Evolutionary conservation across 2,329 filamentous ascomycete species (phyloP).

Genomic region (Stachybotrys chartarum): DNA sequence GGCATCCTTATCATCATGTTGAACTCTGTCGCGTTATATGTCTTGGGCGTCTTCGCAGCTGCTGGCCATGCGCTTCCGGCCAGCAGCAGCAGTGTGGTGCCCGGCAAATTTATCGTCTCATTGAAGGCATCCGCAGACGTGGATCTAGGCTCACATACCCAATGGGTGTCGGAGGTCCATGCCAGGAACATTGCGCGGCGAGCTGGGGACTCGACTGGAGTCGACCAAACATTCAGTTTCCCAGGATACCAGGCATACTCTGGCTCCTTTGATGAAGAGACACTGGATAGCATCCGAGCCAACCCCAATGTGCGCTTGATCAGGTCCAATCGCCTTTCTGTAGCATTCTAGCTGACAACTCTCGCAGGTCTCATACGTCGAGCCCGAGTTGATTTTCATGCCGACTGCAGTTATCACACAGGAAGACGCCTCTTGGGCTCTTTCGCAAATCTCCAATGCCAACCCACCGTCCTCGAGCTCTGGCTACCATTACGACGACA

Average conservation of each 20-base stretch:
- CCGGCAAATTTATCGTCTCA: constrained; percentile 1
- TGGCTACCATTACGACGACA: background rate
- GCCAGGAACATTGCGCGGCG: constrained; percentile 2
- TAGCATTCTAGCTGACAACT: background rate
- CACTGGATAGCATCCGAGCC: constrained; percentile 3
- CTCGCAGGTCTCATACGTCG: background rate
- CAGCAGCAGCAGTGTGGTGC: background rate
- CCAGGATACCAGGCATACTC: constrained; percentile 5
- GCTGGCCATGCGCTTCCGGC: background rate
- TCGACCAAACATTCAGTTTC: constrained; percentile 5
- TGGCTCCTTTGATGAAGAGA: constrained; percentile 3
- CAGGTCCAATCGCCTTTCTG: background rate
- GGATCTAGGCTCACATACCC: constrained; percentile 3
- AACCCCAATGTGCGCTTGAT: background rate
- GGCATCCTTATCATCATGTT: too few relatives aligned
- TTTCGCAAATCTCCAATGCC: background rate
- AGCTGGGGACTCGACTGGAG: background rate
- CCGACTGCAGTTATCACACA: background rate
- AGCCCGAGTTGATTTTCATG: background rate
- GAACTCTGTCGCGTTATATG: too few relatives aligned
- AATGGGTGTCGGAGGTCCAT: constrained; percentile 6
- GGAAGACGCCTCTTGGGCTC: background rate
- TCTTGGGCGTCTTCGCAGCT: background rate
- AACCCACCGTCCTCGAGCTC: background rate
- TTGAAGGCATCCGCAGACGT: background rate